These are phyloP conservation scores for Penicillium maclennaniae DNA, from an alignment of 495 filamentous ascomycete species.

Conservation along the genomic window DNA sequence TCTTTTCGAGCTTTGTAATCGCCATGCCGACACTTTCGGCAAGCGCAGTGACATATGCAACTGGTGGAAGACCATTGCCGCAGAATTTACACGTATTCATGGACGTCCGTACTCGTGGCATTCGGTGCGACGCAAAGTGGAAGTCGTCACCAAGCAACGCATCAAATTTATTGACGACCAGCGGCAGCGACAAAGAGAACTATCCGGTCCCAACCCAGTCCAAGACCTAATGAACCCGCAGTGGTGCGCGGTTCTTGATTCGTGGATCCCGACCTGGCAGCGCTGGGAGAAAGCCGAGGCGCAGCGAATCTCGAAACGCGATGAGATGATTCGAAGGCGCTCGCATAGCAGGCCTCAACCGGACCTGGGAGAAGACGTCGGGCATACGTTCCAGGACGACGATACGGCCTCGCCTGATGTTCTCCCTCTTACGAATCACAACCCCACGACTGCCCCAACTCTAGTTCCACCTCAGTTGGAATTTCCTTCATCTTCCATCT, in stretches of 20 bases:
- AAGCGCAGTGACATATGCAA: constrained; percentile 46
- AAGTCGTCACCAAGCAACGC: constrained; percentile 42
- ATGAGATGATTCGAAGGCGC: constrained; percentile 39
- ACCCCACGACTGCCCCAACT: constrained; percentile 1
- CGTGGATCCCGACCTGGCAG: constrained; percentile 45
- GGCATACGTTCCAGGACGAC: constrained; percentile 4
- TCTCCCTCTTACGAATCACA: not conserved
- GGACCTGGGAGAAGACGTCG: not conserved
- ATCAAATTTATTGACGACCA: constrained; percentile 42
- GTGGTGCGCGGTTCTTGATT: constrained; percentile 39
- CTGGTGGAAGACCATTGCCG: constrained; percentile 44
- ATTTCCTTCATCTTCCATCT: not conserved
- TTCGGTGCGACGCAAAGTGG: constrained; percentile 45
- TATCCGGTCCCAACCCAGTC: constrained; percentile 3
- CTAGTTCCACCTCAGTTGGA: not conserved
- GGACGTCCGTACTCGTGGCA: constrained; percentile 47
- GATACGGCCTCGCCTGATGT: not conserved
- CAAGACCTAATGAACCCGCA: constrained; percentile 38
- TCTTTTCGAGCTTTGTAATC: constrained; percentile 44
- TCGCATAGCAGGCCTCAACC: constrained; percentile 17
- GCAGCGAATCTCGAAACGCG: constrained; percentile 38
- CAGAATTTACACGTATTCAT: constrained; percentile 37
- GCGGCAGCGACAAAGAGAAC: constrained; percentile 10
- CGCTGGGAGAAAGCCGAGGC: constrained; percentile 40
- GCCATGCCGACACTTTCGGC: constrained; percentile 36